Percentiles rank a stretch among this genome's conserved stretches.
Evolutionary conservation across 345 rosid genomes (phyloP).

Genomic region (Murraya koenigii): DNA sequence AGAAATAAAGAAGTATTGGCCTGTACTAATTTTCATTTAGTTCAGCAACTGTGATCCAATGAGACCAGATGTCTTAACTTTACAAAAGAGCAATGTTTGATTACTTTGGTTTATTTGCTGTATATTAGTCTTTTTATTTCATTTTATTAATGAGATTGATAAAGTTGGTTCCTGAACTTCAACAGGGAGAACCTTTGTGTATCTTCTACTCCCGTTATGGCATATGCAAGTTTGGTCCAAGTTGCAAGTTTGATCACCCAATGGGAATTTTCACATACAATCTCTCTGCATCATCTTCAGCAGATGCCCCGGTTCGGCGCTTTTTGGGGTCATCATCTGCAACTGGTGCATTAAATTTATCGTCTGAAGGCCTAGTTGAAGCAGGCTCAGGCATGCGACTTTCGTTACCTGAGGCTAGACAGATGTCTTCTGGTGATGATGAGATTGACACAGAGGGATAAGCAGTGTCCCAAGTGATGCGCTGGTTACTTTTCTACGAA

Average conservation of each 20-base stretch:
- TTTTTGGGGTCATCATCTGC: slow-evolving; percentile 62
- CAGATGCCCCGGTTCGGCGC: slow-evolving; percentile 46
- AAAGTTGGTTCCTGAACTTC: slow-evolving; percentile 12
- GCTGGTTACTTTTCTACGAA: slow-evolving; percentile 19
- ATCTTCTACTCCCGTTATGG: slow-evolving; percentile 94
- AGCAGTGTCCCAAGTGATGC: slow-evolving; percentile 26
- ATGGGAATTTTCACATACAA: slow-evolving; percentile 76
- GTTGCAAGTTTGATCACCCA: slow-evolving; percentile 99
- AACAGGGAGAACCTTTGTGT: slow-evolving; percentile 92
- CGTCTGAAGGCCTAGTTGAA: slow-evolving; percentile 71
- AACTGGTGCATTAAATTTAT: slow-evolving; percentile 44
- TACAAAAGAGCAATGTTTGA: neutral
- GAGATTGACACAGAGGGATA: slow-evolving; percentile 62
- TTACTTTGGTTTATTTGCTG: neutral
- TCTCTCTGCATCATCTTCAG: slow-evolving; percentile 50
- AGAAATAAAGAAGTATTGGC: neutral
- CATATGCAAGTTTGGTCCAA: slow-evolving; percentile 98
- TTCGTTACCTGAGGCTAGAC: slow-evolving; percentile 78
- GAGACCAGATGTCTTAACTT: neutral
- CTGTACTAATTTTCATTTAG: neutral
- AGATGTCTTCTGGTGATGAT: slow-evolving; percentile 71
- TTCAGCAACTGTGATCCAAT: neutral
- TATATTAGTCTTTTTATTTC: neutral
- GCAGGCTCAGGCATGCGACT: slow-evolving; percentile 57
- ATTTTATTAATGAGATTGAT: slow-evolving; percentile 12